Percentiles rank a stretch among this genome's conserved stretches.
Evolutionary conservation across 2,329 filamentous ascomycete species (phyloP).

Genomic region (Teratosphaeriaceae sp.): DNA sequence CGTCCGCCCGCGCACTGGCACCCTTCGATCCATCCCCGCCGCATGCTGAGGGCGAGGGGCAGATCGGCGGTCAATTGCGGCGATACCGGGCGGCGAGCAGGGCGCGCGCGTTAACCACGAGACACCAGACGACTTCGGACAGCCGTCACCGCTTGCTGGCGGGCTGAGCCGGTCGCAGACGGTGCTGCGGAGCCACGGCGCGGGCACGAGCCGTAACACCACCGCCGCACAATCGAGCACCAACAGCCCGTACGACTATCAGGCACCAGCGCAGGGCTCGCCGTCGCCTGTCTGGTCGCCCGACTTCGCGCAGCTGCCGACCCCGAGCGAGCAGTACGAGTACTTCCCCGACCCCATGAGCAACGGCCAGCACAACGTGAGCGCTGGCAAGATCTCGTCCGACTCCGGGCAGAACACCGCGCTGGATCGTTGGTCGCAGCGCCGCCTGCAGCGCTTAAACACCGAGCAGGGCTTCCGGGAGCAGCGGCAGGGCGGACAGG

Average conservation of each 20-base stretch:
- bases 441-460: slow-evolving; percentile 32
- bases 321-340: slow-evolving; percentile 15
- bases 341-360: slow-evolving; percentile 22
- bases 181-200: slow-evolving; percentile 17
- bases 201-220: slow-evolving; percentile 5
- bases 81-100: slow-evolving; percentile 10
- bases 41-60: slow-evolving; percentile 5
- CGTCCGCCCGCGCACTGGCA: slow-evolving; percentile 2
- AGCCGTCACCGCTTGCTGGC: slow-evolving; percentile 12
- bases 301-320: slow-evolving; percentile 17
- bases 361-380: slow-evolving; percentile 11
- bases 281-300: slow-evolving; percentile 18
- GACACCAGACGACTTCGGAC: slow-evolving; percentile 13
- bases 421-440: slow-evolving; percentile 31
- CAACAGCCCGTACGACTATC: slow-evolving; percentile 2
- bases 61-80: slow-evolving; percentile 21
- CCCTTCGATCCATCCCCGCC: background rate
- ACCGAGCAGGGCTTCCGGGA: slow-evolving; percentile 34
- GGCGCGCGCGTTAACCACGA: slow-evolving; percentile 9
- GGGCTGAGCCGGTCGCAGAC: slow-evolving; percentile 22
- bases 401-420: slow-evolving; percentile 24
- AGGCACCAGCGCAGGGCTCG: slow-evolving; percentile 4
- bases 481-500: slow-evolving; percentile 27
- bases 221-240: background rate
- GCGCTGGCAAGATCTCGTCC: slow-evolving; percentile 27